A percentile compares a stretch with the other conserved stretches of the same genome.
Conservation (phyloP, 129 eudicot species). For the Gnaphalium uliginosum region DNA sequence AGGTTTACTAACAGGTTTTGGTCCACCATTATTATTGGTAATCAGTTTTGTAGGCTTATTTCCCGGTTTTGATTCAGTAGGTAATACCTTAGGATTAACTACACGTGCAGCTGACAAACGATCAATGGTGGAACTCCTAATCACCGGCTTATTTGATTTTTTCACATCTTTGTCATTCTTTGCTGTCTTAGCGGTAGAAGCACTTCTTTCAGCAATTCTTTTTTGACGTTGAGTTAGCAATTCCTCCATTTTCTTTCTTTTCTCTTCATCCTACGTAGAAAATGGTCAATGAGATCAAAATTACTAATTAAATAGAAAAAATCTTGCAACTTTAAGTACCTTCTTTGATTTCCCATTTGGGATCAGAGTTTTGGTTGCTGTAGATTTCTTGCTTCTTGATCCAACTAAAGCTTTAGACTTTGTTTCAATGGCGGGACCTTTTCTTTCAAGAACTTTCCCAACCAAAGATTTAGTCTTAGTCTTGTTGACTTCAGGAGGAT, state of each 20-base stretch:
- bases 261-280: conserved; percentile 67
- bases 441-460: conserved; percentile 33
- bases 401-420: conserved; percentile 49
- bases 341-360: conserved; percentile 54
- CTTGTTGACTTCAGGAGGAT: conserved; percentile 40
- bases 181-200: conserved; percentile 31
- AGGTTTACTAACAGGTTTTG: conserved; percentile 26
- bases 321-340: conserved; percentile 44
- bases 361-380: conserved; percentile 38
- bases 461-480: conserved; percentile 26
- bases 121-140: conserved; percentile 62
- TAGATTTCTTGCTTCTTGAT: conserved; percentile 39
- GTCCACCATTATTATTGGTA: conserved; percentile 33
- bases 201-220: conserved; percentile 86
- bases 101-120: conserved; percentile 72
- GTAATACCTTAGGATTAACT: conserved; percentile 40
- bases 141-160: conserved; percentile 42
- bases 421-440: conserved; percentile 36
- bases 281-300: conserved; percentile 25
- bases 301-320: conserved; percentile 6
- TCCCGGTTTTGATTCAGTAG: conserved; percentile 38
- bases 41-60: conserved; percentile 31
- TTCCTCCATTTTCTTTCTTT: conserved; percentile 78
- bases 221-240: conserved; percentile 58
- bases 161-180: conserved; percentile 43